Conservation (phyloP, 2,329 filamentous ascomycete species). For the Cercospora beticola region DNA sequence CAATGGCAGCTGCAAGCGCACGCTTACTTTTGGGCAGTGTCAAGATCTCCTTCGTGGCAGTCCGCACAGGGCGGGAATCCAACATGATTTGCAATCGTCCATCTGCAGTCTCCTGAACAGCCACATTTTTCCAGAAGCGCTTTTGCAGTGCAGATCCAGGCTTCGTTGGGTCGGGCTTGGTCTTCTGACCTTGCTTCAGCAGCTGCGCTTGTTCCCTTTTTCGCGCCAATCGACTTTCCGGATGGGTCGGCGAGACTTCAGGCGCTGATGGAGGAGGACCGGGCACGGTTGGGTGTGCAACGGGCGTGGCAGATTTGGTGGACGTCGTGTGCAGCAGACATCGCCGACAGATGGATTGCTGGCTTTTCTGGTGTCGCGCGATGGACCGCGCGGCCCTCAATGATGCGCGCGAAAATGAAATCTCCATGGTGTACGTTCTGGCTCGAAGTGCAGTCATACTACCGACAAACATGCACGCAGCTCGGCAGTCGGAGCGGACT, state of each 20-base stretch:
- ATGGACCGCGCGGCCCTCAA: slow-evolving; percentile 35
- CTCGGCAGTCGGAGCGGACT: neutral
- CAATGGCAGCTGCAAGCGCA: slow-evolving; percentile 79
- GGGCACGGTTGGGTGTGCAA: slow-evolving; percentile 57
- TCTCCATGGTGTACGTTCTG: slow-evolving; percentile 21
- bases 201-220: slow-evolving; percentile 53
- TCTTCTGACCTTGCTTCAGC: slow-evolving; percentile 48
- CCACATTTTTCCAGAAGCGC: slow-evolving; percentile 87
- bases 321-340: slow-evolving; percentile 48
- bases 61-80: slow-evolving; percentile 76
- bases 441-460: neutral
- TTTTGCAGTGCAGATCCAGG: slow-evolving; percentile 57
- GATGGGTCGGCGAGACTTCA: slow-evolving; percentile 48
- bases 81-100: slow-evolving; percentile 67
- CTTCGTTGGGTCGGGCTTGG: slow-evolving; percentile 45
- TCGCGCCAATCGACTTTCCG: slow-evolving; percentile 49
- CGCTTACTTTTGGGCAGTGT: slow-evolving; percentile 72
- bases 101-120: slow-evolving; percentile 63
- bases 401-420: slow-evolving; percentile 18
- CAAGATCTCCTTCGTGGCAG: slow-evolving; percentile 69
- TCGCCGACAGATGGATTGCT: slow-evolving; percentile 30
- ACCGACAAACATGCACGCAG: neutral
- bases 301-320: slow-evolving; percentile 52
- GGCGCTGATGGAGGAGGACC: slow-evolving; percentile 62
- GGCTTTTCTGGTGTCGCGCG: slow-evolving; percentile 27